Evolutionary conservation across 805 yeast genomes (phyloP).

Genomic region (Torulaspora indica): DNA sequence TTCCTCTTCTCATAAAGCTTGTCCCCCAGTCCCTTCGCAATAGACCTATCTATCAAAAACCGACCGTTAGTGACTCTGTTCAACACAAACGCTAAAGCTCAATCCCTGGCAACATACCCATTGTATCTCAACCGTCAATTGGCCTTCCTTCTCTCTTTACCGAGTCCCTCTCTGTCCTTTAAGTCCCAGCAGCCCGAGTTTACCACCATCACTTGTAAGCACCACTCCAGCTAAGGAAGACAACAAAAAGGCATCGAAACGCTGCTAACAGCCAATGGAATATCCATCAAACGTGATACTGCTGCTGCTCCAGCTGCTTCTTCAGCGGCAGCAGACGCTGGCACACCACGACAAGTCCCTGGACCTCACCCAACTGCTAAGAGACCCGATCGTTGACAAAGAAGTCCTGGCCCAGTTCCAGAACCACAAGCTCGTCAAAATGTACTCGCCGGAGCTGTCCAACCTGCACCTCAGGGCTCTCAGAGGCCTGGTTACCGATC

Average conservation of each 20-base stretch:
- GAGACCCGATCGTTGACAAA: constrained; percentile 30
- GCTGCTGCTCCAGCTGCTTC: constrained; percentile 27
- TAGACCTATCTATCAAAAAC: constrained; percentile 47
- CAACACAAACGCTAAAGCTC: neutral
- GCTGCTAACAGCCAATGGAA: constrained; percentile 8
- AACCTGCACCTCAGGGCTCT: constrained; percentile 23
- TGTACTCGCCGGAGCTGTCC: constrained; percentile 26
- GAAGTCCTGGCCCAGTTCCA: constrained; percentile 19
- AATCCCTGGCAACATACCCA: constrained; percentile 2
- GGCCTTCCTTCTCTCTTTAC: neutral
- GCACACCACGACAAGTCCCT: constrained; percentile 20
- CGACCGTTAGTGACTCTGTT: neutral
- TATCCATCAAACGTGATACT: constrained; percentile 26
- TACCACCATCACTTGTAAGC: neutral
- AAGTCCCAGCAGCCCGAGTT: neutral
- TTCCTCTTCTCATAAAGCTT: constrained; percentile 74
- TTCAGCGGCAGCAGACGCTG: constrained; percentile 30
- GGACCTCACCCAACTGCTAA: constrained; percentile 16
- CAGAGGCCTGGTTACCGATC: constrained; percentile 20
- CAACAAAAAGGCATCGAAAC: neutral
- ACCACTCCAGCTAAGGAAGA: neutral
- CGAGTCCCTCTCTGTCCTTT: neutral
- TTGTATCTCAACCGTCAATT: neutral
- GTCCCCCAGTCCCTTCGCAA: constrained; percentile 65
- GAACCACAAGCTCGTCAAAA: constrained; percentile 23